Base-by-base conservation (phyloP, 371 early-diverging fungal species). In the Choanephora cucurbitarum region DNA sequence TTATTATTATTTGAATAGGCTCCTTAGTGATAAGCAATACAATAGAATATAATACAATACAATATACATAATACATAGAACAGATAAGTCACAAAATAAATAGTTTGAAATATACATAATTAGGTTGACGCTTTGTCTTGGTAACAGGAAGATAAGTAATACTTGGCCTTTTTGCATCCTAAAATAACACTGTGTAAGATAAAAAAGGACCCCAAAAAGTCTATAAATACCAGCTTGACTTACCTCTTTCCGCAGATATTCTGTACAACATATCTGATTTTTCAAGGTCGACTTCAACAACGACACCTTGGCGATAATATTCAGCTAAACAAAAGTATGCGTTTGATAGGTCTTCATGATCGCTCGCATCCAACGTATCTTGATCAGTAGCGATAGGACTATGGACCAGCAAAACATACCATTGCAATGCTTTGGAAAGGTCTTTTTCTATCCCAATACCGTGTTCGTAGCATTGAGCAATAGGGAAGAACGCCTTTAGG, bases 381-480 rank as follows among this genome's bases (percentile, higher is more conserved):
- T 54, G 61, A 41, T 61, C 61, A 23, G 28, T 7, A 28, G 28
- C 3, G 28, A 48, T 19, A 9, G 61, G 61, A 50, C 50, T 44
- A 24, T 61, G 56, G 14, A 51, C 81, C 69, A 74, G 85, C 82
- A 75, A 64, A 22, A 69, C 67, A 68, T 92, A 95, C 92, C 91
- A 95, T 44, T 79, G 57, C 17, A 93, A 81, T 4, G 96, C 94
- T 59, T 83, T 75, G 10, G 65, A 47, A 7, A 82, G 48, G 60
- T 91, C 74, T 63, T 78, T 70, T 33, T 76, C 75, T 0, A 89
- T 79, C 9, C 93, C 94, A 39, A 88, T 65, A 11, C 96, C 97
- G 50, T 88, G 82, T 58, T 92, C 94, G 64, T 90, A 94, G 58
- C 95, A 94, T 39, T 70, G 66, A 3, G 71, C 77, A n/a, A 73